phyloP scores from a whole-genome alignment of 495 filamentous ascomycete genomes.

The Staphylotrichum tortipilum region DNA sequence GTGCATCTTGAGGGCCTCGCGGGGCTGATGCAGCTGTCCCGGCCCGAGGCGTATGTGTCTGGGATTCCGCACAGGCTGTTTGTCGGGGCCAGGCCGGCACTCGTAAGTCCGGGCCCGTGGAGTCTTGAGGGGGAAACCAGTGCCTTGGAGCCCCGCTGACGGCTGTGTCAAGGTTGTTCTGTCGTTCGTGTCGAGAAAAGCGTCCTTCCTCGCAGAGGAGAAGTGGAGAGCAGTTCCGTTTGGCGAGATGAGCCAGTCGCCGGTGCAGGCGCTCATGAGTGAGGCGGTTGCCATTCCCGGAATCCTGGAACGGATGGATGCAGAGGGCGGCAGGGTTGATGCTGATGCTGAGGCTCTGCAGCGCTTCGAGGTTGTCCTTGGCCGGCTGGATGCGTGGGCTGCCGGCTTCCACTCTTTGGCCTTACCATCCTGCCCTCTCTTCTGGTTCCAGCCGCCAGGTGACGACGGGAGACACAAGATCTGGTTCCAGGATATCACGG shows the following conservation, averaged over 20 bases:
- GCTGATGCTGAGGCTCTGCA: neutral
- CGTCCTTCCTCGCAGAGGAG: conserved; percentile 19
- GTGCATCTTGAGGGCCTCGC: conserved; percentile 27
- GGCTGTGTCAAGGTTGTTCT: conserved; percentile 11
- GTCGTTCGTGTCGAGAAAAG: conserved; percentile 12
- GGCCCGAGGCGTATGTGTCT: conserved; percentile 16
- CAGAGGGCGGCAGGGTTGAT: neutral
- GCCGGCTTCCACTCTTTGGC: neutral
- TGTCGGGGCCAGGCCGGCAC: conserved; percentile 26
- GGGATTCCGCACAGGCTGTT: conserved; percentile 30
- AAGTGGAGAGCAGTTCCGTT: conserved; percentile 28
- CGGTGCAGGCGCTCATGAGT: conserved; percentile 26
- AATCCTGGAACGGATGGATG: conserved; percentile 16
- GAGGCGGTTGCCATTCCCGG: conserved; percentile 22
- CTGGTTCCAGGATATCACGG: conserved; percentile 29
- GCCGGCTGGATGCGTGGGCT: conserved; percentile 15
- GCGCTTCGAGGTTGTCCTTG: conserved; percentile 1
- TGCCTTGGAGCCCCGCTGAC: neutral
- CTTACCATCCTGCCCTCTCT: neutral
- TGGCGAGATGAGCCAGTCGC: conserved; percentile 14
- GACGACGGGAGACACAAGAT: conserved; percentile 5
- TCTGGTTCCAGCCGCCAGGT: neutral
- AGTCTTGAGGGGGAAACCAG: no score
- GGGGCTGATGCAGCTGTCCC: conserved; percentile 19
- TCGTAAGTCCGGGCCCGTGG: conserved; percentile 14